A percentile compares a stretch with the other conserved stretches of the same genome.
These are phyloP conservation scores for Plectosphaerella cucumerina DNA, from an alignment of 2,329 filamentous ascomycete species.

Conservation along the genomic window DNA sequence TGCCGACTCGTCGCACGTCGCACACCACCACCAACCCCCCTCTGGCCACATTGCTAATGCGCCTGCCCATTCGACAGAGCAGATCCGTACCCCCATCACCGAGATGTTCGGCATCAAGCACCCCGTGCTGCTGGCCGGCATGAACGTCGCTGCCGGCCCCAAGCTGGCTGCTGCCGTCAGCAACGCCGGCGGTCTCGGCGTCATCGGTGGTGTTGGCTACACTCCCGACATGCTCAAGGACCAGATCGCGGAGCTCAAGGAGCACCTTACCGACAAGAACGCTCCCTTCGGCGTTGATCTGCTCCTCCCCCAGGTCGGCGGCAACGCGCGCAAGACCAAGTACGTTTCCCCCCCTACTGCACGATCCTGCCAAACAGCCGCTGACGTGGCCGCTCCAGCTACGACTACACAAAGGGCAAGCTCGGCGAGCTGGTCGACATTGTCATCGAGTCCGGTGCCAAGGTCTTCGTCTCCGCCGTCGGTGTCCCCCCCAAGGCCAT, in stretches of 20 bases:
- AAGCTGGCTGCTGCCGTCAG: constrained; percentile 95
- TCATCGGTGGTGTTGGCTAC: constrained; percentile 93
- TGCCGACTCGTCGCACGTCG: background rate
- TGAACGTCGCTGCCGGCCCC: constrained; percentile 97
- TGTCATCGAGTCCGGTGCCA: constrained; percentile 86
- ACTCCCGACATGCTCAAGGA: constrained; percentile 96
- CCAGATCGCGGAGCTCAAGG: constrained; percentile 92
- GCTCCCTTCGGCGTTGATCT: constrained; percentile 94
- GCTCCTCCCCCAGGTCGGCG: constrained; percentile 89
- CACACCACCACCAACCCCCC: background rate
- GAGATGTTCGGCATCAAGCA: constrained; percentile 98
- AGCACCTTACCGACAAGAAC: constrained; percentile 81
- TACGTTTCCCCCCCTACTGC: constrained; percentile 24
- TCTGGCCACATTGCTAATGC: constrained; percentile 13
- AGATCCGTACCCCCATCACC: constrained; percentile 86
- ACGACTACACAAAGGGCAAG: constrained; percentile 99
- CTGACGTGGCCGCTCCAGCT: constrained; percentile 53
- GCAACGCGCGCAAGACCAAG: constrained; percentile 93
- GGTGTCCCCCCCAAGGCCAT: constrained; percentile 86
- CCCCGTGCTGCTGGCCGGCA: constrained; percentile 90
- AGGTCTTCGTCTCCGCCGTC: constrained; percentile 94
- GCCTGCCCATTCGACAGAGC: constrained; percentile 49
- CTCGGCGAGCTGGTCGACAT: constrained; percentile 86
- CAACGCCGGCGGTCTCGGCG: constrained; percentile 93
- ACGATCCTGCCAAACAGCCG: background rate